Evolutionary conservation across 116 monocot genomes (phyloP), one percentile per base, ranked within the genome.

Genomic region (Papilionanthe hybrid): DNA sequence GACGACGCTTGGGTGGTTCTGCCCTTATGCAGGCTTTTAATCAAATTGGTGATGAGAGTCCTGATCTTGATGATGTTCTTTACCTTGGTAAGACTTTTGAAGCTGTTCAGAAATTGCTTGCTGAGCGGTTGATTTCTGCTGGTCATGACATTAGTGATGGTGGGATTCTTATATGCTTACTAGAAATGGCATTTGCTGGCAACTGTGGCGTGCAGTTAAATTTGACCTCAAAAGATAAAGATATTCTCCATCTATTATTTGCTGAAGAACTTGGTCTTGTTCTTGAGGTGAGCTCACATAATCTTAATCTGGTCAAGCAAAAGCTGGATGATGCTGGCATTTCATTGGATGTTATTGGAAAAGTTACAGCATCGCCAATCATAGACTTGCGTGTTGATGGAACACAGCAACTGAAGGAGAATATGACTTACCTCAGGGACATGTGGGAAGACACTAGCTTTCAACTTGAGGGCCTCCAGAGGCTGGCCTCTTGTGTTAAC

Each of bases 61-160:
- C 99, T 58, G 95, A 99, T 86, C 72, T 95, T 76, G 95, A 99
- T 85, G 99, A 99, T 76, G 87, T 99, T 43, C 79, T 83, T 12
- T 93, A 99, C 80, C 66, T 99, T 45, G 93, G 88, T 72, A 90
- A 82, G 49, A 85, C 68, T 30, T 99, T 99, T 81, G 87, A 90
- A 65, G 30, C 84, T 72, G 82, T 95, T 80, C 99, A 99, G 79
- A 86, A 86, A 15, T 80, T 99, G 76, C 86, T 99, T 37, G 53
- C 79, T n/a, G 83, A 93, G 63, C 67, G 55, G 23, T 78, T 95
- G 67, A 85, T 95, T 75, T 99, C 95, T 78, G 88, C 95, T 55
- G 95, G 99, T 45, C 99, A 99, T 88, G 99, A 99, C 69, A 81
- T 93, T n/a, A 99, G 93, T 69, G 99, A 99, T 87, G 99, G 99